phyloP scores from a whole-genome alignment of 345 rosid species.

The Kandelia obovata region DNA sequence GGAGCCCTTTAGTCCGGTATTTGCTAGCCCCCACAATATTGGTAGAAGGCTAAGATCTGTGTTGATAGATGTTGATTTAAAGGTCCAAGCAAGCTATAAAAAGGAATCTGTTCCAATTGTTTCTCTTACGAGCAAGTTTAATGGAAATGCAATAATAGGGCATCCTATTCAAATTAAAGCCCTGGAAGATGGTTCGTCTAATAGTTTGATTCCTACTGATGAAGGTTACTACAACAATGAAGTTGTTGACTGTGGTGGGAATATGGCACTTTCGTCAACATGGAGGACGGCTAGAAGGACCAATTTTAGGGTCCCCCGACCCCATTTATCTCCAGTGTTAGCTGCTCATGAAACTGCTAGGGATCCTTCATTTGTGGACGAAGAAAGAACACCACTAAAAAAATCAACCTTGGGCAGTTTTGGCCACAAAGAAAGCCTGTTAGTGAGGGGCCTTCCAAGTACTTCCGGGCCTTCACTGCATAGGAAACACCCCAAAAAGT shows the following conservation, averaged over 20 bases:
- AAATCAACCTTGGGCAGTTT: slow-evolving; percentile 35
- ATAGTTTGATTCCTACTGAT: slow-evolving; percentile 37
- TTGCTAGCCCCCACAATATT: slow-evolving; percentile 34
- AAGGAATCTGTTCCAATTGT: slow-evolving; percentile 79
- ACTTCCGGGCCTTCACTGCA: slow-evolving; percentile 40
- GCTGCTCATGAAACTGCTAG: slow-evolving; percentile 40
- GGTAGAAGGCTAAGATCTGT: slow-evolving; percentile 44
- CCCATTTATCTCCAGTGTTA: slow-evolving; percentile 41
- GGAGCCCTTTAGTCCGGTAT: slow-evolving; percentile 39
- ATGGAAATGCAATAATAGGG: slow-evolving; percentile 88
- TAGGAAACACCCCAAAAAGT: slow-evolving; percentile 46
- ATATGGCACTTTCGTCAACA: slow-evolving; percentile 52
- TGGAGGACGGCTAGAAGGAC: slow-evolving; percentile 96
- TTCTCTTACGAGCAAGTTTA: slow-evolving; percentile 72
- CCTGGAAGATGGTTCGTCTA: slow-evolving; percentile 67
- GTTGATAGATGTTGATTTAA: slow-evolving; percentile 77
- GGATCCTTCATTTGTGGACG: slow-evolving; percentile 32
- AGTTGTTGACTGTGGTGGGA: slow-evolving; percentile 46
- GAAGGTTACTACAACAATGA: slow-evolving; percentile 45
- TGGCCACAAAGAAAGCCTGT: slow-evolving; percentile 36
- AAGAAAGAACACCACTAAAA: slow-evolving; percentile 41
- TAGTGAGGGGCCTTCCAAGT: slow-evolving; percentile 40
- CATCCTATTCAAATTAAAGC: slow-evolving; percentile 80
- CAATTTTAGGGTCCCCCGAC: slow-evolving; percentile 73
- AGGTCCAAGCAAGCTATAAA: slow-evolving; percentile 78